Evolutionary conservation across 345 rosid genomes (phyloP).

Genomic region (Moringa oleifera): DNA sequence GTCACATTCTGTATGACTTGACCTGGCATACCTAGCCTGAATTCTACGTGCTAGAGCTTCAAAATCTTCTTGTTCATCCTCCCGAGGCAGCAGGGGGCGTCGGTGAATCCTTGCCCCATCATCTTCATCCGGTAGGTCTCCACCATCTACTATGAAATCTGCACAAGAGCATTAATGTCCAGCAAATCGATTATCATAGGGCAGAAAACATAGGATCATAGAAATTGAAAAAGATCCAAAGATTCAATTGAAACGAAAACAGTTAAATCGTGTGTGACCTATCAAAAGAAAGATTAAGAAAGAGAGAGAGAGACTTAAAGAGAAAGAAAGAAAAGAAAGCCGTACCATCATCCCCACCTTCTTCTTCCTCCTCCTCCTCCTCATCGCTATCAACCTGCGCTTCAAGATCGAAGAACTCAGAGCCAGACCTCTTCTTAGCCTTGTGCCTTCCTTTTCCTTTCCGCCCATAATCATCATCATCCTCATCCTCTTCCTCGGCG

Average conservation of each 20-base stretch:
- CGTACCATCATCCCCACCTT: slow-evolving; percentile 75
- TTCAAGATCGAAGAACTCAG: slow-evolving; percentile 51
- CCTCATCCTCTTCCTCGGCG: slow-evolving; percentile 86
- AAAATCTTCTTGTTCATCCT: slow-evolving; percentile 85
- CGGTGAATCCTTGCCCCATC: slow-evolving; percentile 68
- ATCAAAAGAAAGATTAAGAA: not conserved
- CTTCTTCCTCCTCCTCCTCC: slow-evolving; percentile 95
- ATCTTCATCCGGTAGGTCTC: slow-evolving; percentile 73
- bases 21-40: slow-evolving; percentile 64
- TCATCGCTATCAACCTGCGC: slow-evolving; percentile 85
- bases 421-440: slow-evolving; percentile 31
- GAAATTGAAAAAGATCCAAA: too few species aligned
- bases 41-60: slow-evolving; percentile 85
- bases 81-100: slow-evolving; percentile 56
- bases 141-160: slow-evolving; percentile 82
- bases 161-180: too few species aligned
- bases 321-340: not conserved
- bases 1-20: slow-evolving; percentile 74
- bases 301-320: too few species aligned
- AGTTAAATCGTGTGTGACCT: not conserved
- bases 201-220: too few species aligned
- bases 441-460: slow-evolving; percentile 35
- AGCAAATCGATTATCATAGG: too few species aligned
- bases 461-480: slow-evolving; percentile 45
- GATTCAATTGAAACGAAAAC: too few species aligned